Percentiles rank a stretch among this genome's conserved stretches.
phyloP scores from a whole-genome alignment of 164 flowering plant species.

The Aristolochia californica region DNA sequence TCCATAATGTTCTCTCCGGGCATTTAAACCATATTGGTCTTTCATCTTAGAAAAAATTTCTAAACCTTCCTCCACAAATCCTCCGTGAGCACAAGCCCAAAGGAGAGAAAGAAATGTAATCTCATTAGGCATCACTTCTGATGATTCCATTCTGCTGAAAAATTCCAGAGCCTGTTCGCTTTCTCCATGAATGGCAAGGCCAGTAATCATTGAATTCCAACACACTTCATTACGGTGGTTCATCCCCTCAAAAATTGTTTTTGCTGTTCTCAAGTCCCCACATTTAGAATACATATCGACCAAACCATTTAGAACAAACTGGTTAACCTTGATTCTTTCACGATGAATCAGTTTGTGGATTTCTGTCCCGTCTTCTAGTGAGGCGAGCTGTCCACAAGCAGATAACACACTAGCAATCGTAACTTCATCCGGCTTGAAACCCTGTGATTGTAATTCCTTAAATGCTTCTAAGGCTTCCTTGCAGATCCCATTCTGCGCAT shows the following conservation, averaged over 20 bases:
- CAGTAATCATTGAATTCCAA: constrained; percentile 79
- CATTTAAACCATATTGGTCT: constrained; percentile 31
- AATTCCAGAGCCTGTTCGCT: constrained; percentile 45
- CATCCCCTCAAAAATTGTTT: constrained; percentile 38
- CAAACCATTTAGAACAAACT: constrained; percentile 52
- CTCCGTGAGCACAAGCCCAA: constrained; percentile 70
- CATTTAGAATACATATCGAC: constrained; percentile 87
- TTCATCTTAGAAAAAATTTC: constrained; percentile 44
- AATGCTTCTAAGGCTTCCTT: constrained; percentile 52
- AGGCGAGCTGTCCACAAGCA: constrained; percentile 66
- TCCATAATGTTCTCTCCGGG: constrained; percentile 53
- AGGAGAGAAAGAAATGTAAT: constrained; percentile 53
- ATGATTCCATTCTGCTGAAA: constrained; percentile 44
- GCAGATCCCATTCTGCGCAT: constrained; percentile 54
- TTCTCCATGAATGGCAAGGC: constrained; percentile 53
- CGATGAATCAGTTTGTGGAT: constrained; percentile 30
- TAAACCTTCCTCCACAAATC: constrained; percentile 50
- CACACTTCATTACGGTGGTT: constrained; percentile 26
- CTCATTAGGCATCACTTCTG: constrained; percentile 35
- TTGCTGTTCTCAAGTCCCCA: constrained; percentile 50
- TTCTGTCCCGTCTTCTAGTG: constrained; percentile 44
- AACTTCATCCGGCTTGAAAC: constrained; percentile 59
- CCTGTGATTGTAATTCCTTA: constrained; percentile 38
- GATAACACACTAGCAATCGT: constrained; percentile 46
- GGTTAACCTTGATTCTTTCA: constrained; percentile 35